These are phyloP conservation scores for Lagenidium giganteum DNA, from an alignment of 352 stramenopile species.

Conservation along the genomic window DNA sequence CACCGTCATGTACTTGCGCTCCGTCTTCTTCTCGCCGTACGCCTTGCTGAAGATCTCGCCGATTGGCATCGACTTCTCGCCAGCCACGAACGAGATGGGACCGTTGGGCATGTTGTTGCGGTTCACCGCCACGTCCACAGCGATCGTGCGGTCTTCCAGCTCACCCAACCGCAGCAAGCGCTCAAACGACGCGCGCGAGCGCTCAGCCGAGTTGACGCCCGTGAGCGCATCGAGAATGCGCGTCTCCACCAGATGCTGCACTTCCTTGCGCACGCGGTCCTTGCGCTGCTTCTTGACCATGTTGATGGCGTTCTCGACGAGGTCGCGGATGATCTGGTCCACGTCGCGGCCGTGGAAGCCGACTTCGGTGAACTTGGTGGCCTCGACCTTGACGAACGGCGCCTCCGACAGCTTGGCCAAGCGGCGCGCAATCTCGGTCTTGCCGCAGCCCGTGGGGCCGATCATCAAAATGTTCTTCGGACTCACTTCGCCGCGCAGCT, in stretches of 20 bases:
- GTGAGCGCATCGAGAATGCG: constrained; percentile 94
- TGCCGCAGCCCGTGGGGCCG: constrained; percentile 97
- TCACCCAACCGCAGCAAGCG: constrained; percentile 85
- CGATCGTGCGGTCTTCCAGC: constrained; percentile 79
- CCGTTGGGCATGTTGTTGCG: constrained; percentile 39
- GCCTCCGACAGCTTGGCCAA: constrained; percentile 96
- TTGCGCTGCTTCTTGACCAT: constrained; percentile 95
- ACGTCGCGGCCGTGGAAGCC: constrained; percentile 99
- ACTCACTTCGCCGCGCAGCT: constrained; percentile 89
- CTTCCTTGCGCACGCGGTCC: constrained; percentile 90
- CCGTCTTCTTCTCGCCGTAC: constrained; percentile 80
- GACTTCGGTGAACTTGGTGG: constrained; percentile 99
- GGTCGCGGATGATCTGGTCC: constrained; percentile 98
- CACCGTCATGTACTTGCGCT: constrained; percentile 93
- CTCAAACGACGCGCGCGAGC: constrained; percentile 89
- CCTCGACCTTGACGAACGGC: constrained; percentile 98
- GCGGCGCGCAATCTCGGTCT: constrained; percentile 97
- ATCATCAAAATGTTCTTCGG: constrained; percentile 99
- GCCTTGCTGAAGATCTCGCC: constrained; percentile 65
- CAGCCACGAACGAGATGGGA: constrained; percentile 66
- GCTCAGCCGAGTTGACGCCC: constrained; percentile 77
- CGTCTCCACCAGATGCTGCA: constrained; percentile 92
- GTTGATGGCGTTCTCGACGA: constrained; percentile 97
- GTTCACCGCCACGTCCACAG: constrained; percentile 59
- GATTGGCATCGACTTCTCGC: constrained; percentile 71